Conservation (phyloP, 2,329 filamentous ascomycete species). For the Ophiostoma triangulosporum region DNA sequence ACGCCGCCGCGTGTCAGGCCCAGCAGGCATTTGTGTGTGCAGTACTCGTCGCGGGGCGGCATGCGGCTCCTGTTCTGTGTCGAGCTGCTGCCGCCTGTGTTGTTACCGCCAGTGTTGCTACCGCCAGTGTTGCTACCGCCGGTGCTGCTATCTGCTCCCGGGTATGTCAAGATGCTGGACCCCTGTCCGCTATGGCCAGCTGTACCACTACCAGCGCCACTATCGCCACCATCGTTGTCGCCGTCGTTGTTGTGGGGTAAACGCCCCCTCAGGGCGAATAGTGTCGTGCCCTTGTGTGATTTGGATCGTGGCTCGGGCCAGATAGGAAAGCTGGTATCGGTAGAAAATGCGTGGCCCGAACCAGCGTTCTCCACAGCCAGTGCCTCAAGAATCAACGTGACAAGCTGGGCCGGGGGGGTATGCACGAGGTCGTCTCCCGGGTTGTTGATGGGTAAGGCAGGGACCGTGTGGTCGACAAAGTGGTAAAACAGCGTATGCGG, state of each 20-base stretch:
- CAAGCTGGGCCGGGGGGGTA: background rate
- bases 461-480: background rate
- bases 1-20: too few species aligned
- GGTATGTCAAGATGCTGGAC: background rate
- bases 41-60: background rate
- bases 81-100: too few species aligned
- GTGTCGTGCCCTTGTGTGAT: background rate
- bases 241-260: background rate
- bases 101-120: too few species aligned
- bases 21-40: background rate
- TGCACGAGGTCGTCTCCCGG: background rate
- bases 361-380: background rate
- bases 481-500: background rate
- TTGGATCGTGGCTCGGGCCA: background rate
- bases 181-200: background rate
- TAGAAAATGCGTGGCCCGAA: background rate
- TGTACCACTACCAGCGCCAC: background rate
- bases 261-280: background rate
- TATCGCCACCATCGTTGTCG: background rate
- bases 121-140: background rate
- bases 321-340: background rate
- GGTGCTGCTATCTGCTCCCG: background rate
- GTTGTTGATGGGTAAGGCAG: background rate
- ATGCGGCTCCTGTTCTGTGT: background rate
- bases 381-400: background rate